Conservation (phyloP, 1,284 basidiomycete species). For the Cutaneotrichosporon daszewskae region DNA sequence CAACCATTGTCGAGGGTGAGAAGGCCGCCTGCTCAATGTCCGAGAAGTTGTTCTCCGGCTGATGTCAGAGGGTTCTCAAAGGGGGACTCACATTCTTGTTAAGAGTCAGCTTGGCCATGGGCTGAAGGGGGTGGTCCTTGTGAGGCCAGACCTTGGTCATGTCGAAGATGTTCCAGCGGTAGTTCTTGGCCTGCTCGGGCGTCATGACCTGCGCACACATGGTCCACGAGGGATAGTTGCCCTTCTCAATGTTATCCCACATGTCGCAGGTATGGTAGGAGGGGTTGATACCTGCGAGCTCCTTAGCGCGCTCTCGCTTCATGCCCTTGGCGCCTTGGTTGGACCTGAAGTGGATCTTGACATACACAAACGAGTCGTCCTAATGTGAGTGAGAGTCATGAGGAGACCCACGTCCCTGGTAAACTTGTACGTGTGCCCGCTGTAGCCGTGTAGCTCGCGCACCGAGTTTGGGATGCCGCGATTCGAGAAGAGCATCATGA, state of each 20-base stretch:
- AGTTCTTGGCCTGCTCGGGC: slow-evolving; percentile 55
- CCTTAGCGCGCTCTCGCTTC: slow-evolving; percentile 39
- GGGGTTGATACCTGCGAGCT: slow-evolving; percentile 44
- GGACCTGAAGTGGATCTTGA: slow-evolving; percentile 79
- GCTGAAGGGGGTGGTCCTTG: slow-evolving; percentile 65
- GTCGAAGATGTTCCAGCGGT: slow-evolving; percentile 67
- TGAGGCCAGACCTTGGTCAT: slow-evolving; percentile 78
- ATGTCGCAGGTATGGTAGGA: slow-evolving; percentile 72
- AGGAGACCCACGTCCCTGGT: slow-evolving; percentile 50
- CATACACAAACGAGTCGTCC: slow-evolving; percentile 57
- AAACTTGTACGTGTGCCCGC: slow-evolving; percentile 48
- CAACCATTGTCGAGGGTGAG: slow-evolving; percentile 70
- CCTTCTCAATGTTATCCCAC: slow-evolving; percentile 58
- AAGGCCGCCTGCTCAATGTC: slow-evolving; percentile 70
- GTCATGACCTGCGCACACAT: slow-evolving; percentile 68
- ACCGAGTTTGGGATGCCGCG: slow-evolving; percentile 71
- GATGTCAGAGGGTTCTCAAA: slow-evolving; percentile 4
- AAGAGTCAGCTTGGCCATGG: slow-evolving; percentile 68
- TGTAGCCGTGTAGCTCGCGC: slow-evolving; percentile 81
- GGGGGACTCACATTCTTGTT: slow-evolving; percentile 58
- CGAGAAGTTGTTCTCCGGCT: slow-evolving; percentile 52
- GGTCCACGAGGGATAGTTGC: slow-evolving; percentile 65
- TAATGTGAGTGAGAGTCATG: slow-evolving; percentile 29
- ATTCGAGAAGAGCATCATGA: slow-evolving; percentile 74
- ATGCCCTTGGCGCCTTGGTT: slow-evolving; percentile 69